Evolutionary conservation across 2,329 filamentous ascomycete species (phyloP).

Genomic region (Atkinsonella hypoxylon): DNA sequence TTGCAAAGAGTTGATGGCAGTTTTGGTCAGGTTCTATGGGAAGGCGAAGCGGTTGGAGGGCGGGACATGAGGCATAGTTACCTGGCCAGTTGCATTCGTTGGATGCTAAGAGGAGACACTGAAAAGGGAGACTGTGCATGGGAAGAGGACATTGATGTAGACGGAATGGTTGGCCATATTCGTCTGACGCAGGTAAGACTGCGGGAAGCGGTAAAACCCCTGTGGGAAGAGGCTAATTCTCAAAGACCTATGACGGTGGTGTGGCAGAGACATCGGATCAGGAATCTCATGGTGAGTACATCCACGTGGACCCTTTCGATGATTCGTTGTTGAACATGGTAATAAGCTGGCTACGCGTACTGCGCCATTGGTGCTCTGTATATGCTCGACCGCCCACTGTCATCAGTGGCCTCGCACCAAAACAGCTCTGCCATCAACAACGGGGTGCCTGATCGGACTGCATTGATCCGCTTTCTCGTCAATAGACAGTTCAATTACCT

Average conservation of each 20-base stretch:
- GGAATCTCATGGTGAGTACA: conserved; percentile 63
- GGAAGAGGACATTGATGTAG: conserved; percentile 63
- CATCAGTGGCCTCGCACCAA: conserved; percentile 11
- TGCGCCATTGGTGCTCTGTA: conserved; percentile 71
- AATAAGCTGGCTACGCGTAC: conserved; percentile 73
- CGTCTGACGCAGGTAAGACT: conserved; percentile 40
- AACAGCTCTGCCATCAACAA: conserved; percentile 20
- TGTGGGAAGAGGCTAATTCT: not conserved
- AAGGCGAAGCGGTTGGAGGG: conserved; percentile 55
- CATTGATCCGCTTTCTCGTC: conserved; percentile 43
- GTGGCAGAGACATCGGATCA: conserved; percentile 66
- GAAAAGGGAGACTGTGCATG: conserved; percentile 36
- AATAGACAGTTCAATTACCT: conserved; percentile 52
- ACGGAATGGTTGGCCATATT: conserved; percentile 59
- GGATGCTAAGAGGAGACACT: conserved; percentile 61
- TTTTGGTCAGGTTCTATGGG: conserved; percentile 71
- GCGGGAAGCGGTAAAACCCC: too few species aligned
- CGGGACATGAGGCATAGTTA: conserved; percentile 83
- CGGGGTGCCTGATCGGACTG: conserved; percentile 21
- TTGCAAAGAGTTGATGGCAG: conserved; percentile 79
- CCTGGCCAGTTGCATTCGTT: conserved; percentile 68
- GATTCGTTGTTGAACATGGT: not conserved
- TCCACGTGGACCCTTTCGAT: not conserved
- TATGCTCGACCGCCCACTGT: conserved; percentile 54
- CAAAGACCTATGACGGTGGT: conserved; percentile 71